Percentiles rank a stretch among this genome's conserved stretches.
Evolutionary conservation across 208 protist genomes (phyloP).

Genomic region (Entamoeba dispar): DNA sequence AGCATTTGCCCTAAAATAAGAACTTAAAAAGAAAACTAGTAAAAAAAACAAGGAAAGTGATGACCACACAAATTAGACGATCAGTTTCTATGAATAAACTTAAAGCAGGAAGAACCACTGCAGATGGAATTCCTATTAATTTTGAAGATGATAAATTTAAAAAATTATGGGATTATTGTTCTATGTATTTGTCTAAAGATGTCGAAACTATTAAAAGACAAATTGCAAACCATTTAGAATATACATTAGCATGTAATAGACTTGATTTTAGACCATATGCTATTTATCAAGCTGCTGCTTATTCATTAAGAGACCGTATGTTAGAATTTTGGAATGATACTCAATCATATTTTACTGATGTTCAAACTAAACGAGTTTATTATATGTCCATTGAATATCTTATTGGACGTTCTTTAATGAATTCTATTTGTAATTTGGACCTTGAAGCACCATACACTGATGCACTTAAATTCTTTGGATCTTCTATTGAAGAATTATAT

Average conservation of each 20-base stretch:
- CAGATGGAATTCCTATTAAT: too few relatives aligned
- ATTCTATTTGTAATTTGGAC: slow-evolving; percentile 28
- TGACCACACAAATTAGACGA: not conserved
- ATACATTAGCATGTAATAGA: slow-evolving; percentile 24
- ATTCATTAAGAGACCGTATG: slow-evolving; percentile 25
- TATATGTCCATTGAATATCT: slow-evolving; percentile 39
- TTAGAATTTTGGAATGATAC: slow-evolving; percentile 38
- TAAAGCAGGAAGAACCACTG: not conserved
- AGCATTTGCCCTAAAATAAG: too few relatives aligned
- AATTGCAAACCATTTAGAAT: slow-evolving; percentile 32
- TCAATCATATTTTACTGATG: slow-evolving; percentile 27
- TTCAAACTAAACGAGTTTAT: slow-evolving; percentile 27
- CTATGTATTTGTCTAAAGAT: too few relatives aligned
- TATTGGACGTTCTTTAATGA: slow-evolving; percentile 28
- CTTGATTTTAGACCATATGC: slow-evolving; percentile 16
- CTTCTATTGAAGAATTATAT: slow-evolving; percentile 26
- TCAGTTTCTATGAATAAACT: not conserved
- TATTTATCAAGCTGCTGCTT: slow-evolving; percentile 21
- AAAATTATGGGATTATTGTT: too few relatives aligned
- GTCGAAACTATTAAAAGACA: slow-evolving; percentile 7
- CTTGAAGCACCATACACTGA: not conserved
- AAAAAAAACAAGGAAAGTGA: too few relatives aligned
- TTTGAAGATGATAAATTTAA: too few relatives aligned
- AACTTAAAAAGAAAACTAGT: too few relatives aligned
- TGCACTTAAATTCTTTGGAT: slow-evolving; percentile 29